Conservation (phyloP, 768 basidiomycete genomes). For the Agrocybe pediades region DNA sequence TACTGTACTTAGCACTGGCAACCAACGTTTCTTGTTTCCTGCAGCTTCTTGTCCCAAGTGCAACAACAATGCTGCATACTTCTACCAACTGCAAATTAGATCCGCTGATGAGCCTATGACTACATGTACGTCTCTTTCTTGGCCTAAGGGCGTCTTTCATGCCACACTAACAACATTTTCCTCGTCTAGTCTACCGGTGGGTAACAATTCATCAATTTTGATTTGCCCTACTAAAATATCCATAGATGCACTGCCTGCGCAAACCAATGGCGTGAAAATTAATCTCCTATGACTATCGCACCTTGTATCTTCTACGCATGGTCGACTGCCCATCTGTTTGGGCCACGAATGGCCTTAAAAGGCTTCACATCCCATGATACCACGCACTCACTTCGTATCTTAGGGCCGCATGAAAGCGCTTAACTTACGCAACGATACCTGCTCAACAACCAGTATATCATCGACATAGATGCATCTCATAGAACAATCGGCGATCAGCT, state of each 20-base stretch:
- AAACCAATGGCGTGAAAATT: constrained; percentile 74
- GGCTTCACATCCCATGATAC: too few species aligned
- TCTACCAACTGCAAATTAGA: constrained; percentile 94
- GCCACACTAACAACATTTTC: background rate
- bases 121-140: constrained; percentile 41
- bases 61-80: constrained; percentile 85
- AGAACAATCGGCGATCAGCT: too few species aligned
- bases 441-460: too few species aligned
- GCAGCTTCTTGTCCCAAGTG: constrained; percentile 73
- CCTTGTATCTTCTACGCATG: background rate
- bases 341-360: too few species aligned
- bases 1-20: background rate
- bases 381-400: too few species aligned
- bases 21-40: background rate
- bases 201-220: constrained; percentile 14
- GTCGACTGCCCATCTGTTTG: too few species aligned
- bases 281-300: too few species aligned
- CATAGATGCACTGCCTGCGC: constrained; percentile 62
- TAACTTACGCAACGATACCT: too few species aligned
- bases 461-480: too few species aligned
- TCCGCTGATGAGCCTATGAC: constrained; percentile 95
- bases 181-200: constrained; percentile 60
- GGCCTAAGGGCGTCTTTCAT: background rate
- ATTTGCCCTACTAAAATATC: background rate
- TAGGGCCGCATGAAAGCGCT: too few species aligned